Base-by-base conservation (phyloP, 768 basidiomycete genomes). In the Scleroderma bovista region DNA sequence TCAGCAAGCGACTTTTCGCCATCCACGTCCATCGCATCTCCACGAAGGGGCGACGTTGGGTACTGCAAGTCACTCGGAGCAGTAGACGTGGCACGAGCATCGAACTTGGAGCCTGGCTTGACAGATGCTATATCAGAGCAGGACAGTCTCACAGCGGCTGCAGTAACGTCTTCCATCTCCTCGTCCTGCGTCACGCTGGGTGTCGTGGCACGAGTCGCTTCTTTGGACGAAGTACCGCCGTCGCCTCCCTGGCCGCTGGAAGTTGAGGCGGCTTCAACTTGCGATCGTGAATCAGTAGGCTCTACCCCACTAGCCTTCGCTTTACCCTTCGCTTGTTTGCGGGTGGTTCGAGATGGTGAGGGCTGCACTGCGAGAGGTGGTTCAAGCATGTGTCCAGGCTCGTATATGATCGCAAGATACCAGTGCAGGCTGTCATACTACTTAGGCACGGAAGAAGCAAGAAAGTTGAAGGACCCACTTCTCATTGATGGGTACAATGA, bases 401-500 rank as follows among this genome's bases (percentile, higher is more conserved):
- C 83, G 64, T 82, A 86, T 56, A 99, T 95, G 53, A 98, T 83
- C 15, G 91, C 94, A 36, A 98, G 79, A 67, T 96, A 98, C 96
- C 96, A 98, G 69, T 99, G 96, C 39, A 91, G 68, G 58, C 95
- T 98, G 55, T 9, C 29, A 24, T 24, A 24, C 5, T 16, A 20
- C 4, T 22, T 67, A 32, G 59, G 47, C 33, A 31, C 40, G 12
- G 32, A 17, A 32, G 12, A 6, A 2, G 22, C 46, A 20, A 31
- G 39, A 12, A 10, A 38, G 20, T n/a, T 20, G 15, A 40, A 29
- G 8, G 8, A 64, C 81, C 50, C 64, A 96, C 95, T 94, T 75
- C 67, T 98, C 96, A 58, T 99, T 98, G 68, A 99, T 96, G 2
- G 96, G 96, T 10, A 99, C 80, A 43, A 99, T 83, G 55, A 99